Evolutionary conservation across 768 basidiomycete genomes (phyloP).

Genomic region (Tylopilus felleus): DNA sequence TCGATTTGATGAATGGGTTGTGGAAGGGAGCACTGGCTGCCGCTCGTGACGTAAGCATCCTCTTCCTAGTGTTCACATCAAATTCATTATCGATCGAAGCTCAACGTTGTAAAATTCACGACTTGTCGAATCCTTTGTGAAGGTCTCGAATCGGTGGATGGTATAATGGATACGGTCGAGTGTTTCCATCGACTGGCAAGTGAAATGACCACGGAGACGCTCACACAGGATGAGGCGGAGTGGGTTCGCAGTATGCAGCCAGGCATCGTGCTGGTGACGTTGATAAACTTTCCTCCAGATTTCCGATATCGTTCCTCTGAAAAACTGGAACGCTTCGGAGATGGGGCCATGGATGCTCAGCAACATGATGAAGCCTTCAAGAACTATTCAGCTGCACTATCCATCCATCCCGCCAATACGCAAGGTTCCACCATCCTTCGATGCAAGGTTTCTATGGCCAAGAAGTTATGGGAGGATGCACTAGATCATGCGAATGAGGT

Average conservation of each 20-base stretch:
- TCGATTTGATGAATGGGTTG: too few relatives aligned
- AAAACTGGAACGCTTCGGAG: neutral
- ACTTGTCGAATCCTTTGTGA: neutral
- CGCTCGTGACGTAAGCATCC: neutral
- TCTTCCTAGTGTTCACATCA: too few relatives aligned
- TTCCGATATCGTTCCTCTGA: neutral
- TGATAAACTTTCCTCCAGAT: neutral
- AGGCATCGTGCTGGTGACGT: too few relatives aligned
- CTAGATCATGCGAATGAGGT: conserved; percentile 2
- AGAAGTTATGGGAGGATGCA: neutral
- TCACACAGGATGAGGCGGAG: neutral
- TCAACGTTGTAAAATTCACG: neutral
- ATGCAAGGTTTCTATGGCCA: too few relatives aligned
- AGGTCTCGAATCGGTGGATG: neutral
- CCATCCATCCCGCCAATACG: neutral
- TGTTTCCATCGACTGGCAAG: neutral
- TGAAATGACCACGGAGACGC: neutral
- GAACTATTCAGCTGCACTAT: neutral
- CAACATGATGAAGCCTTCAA: neutral
- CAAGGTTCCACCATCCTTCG: neutral
- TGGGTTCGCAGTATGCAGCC: neutral
- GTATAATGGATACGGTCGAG: neutral
- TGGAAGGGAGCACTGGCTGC: too few relatives aligned
- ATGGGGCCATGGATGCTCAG: neutral
- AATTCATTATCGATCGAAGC: neutral